Percentiles rank a stretch among this genome's conserved stretches.
Evolutionary conservation across 2,329 filamentous ascomycete genomes (phyloP).

Genomic region (Neopestalotiopsis sp.): DNA sequence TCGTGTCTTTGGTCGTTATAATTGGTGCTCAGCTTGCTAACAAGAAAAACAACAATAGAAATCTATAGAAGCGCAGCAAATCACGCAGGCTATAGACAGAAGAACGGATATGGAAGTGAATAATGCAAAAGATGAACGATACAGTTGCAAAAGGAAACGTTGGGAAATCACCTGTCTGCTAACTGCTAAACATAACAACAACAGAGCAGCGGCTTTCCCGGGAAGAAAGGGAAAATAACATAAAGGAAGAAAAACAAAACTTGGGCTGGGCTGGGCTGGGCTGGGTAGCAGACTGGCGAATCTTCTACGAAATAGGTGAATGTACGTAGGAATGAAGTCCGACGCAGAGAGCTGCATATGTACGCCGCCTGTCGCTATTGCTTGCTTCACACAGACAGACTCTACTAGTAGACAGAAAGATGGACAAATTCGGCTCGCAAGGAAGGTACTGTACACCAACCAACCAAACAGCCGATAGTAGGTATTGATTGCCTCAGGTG

Average conservation of each 20-base stretch:
- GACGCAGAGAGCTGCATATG: background rate
- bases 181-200: background rate
- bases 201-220: background rate
- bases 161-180: background rate
- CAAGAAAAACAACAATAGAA: too few relatives aligned
- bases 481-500: background rate
- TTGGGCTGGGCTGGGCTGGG: background rate
- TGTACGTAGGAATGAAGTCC: background rate
- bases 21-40: too few relatives aligned
- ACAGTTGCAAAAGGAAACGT: background rate
- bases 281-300: background rate
- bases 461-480: background rate
- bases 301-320: background rate
- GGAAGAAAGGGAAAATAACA: background rate
- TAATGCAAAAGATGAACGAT: background rate
- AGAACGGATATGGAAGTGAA: background rate
- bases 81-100: background rate
- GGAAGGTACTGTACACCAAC: background rate
- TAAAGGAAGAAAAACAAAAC: background rate
- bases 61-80: background rate
- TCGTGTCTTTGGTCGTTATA: background rate
- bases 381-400: background rate
- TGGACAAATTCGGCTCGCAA: background rate
- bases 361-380: background rate
- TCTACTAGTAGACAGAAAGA: background rate